Evolutionary conservation across 257 asterid genomes (phyloP), one percentile per base, ranked within the genome.

Genomic region (Asclepias syriaca): DNA sequence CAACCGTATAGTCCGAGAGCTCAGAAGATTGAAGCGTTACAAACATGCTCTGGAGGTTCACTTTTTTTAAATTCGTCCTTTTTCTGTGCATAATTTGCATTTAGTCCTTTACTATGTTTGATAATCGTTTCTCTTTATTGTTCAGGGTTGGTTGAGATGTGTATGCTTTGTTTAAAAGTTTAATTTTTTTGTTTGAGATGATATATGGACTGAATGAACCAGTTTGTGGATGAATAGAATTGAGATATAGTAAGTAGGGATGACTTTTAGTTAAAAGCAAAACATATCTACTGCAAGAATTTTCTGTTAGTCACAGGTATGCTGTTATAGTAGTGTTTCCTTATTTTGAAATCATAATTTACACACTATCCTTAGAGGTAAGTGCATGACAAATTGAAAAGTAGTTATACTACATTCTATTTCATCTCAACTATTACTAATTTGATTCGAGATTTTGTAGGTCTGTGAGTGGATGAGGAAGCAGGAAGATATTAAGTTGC

Each of bases 21-120:
- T 94, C 68, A 86, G 98, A 4, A 81, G 74, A 81, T 85, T 85
- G 61, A 88, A 85, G 80, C 97, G 96, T 29, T 85, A 85, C 79
- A 91, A 86, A 77, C 96, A 91, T 75, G 96, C 96, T 49, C 96
- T 93, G 70, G 96, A 93, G 98, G 98, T 93, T 66, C 21, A 70
- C 24, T 56, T 45, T 70, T 0, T 24, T 1, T 18, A 14, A 9
- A 18, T 61, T 19, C 18, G 8, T 21, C 55, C 27, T 34, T 2
- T 51, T 74, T 0, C 2, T 68, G 46, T 24, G 65, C 9, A 19
- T 53, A 67, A 51, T 55, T 49, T 40, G 18, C n/a, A 39, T 19
- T 1, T 22, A 46, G 55, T 54, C 8, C 56, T 61, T 60, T 69
- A 24, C 46, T 48, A 19, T 29, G 22, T 46, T 27, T 16, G 18